Evolutionary conservation across 768 basidiomycete species (phyloP).

Genomic region (Trametes maxima): DNA sequence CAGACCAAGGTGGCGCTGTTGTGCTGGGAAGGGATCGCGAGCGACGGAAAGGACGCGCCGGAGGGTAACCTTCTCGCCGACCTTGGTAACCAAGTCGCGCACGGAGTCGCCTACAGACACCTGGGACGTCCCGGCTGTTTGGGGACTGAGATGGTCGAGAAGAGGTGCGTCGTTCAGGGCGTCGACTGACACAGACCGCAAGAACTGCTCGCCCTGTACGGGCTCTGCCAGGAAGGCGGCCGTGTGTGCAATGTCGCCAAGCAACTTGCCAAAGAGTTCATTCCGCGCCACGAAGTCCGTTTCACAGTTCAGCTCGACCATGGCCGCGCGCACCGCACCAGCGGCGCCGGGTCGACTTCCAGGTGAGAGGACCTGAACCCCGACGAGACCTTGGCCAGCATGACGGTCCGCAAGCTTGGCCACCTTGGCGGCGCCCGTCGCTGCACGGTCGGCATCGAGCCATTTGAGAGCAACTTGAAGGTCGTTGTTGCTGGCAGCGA

Average conservation of each 20-base stretch:
- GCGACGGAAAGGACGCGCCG: slow-evolving; percentile 55
- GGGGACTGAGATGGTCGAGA: slow-evolving; percentile 46
- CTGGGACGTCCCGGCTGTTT: slow-evolving; percentile 27
- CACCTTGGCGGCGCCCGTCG: slow-evolving; percentile 75
- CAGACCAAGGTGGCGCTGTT: slow-evolving; percentile 42
- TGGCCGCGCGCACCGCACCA: slow-evolving; percentile 64
- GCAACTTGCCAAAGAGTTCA: slow-evolving; percentile 75
- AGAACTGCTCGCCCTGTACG: slow-evolving; percentile 33
- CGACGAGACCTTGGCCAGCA: slow-evolving; percentile 79
- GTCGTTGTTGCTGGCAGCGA: slow-evolving; percentile 72
- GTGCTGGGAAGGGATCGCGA: slow-evolving; percentile 40
- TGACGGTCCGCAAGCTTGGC: slow-evolving; percentile 79
- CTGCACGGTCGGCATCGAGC: slow-evolving; percentile 73
- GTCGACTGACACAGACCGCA: slow-evolving; percentile 56
- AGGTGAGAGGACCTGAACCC: slow-evolving; percentile 70
- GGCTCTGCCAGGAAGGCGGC: slow-evolving; percentile 72
- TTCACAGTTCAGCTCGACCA: slow-evolving; percentile 95
- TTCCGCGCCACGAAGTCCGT: slow-evolving; percentile 95
- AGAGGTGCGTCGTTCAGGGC: slow-evolving; percentile 66
- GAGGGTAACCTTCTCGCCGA: slow-evolving; percentile 79
- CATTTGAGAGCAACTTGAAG: slow-evolving; percentile 74
- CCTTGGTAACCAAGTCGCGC: slow-evolving; percentile 68
- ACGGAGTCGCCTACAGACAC: slow-evolving; percentile 64
- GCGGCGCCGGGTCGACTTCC: slow-evolving; percentile 45
- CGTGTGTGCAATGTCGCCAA: slow-evolving; percentile 80